phyloP scores from a whole-genome alignment of 768 basidiomycete genomes.

The Gloeopeniophorella convolvens region DNA sequence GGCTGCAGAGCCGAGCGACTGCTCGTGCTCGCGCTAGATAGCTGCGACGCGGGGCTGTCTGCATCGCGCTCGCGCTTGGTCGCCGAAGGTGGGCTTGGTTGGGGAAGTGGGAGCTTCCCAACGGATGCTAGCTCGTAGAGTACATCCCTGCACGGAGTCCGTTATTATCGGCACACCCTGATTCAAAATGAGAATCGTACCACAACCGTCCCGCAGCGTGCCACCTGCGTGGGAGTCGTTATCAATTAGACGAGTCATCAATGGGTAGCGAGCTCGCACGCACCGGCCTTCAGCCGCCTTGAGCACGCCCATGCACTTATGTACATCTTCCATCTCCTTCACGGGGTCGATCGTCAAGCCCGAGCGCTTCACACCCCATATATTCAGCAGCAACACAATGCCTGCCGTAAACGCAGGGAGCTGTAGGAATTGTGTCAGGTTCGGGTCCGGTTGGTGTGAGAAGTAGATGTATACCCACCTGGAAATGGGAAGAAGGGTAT shows the following conservation, averaged over 20 bases:
- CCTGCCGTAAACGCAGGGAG: slow-evolving; percentile 33
- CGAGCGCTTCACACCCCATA: slow-evolving; percentile 34
- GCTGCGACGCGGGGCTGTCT: slow-evolving; percentile 35
- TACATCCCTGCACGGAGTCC: slow-evolving; percentile 47
- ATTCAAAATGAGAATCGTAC: slow-evolving; percentile 27
- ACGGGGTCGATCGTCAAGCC: slow-evolving; percentile 10
- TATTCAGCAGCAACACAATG: slow-evolving; percentile 38
- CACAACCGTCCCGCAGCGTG: slow-evolving; percentile 44
- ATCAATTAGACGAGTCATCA: neutral
- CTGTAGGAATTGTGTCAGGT: slow-evolving; percentile 20
- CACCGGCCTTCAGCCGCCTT: slow-evolving; percentile 14
- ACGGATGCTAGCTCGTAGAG: slow-evolving; percentile 66
- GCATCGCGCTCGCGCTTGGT: slow-evolving; percentile 61
- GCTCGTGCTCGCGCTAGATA: slow-evolving; percentile 2
- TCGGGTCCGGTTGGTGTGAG: neutral
- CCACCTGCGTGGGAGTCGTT: slow-evolving; percentile 30
- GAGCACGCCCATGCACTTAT: slow-evolving; percentile 21
- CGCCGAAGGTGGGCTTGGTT: slow-evolving; percentile 40
- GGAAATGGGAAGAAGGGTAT: slow-evolving; percentile 15
- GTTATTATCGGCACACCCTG: neutral
- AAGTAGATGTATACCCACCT: neutral
- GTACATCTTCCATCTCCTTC: slow-evolving; percentile 22
- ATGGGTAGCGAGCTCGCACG: neutral
- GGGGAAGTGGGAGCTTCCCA: slow-evolving; percentile 63
- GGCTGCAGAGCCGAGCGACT: neutral